Percentiles rank a stretch among this genome's conserved stretches.
Evolutionary conservation across 345 rosid genomes (phyloP).

Genomic region (Noccaea caerulescens): DNA sequence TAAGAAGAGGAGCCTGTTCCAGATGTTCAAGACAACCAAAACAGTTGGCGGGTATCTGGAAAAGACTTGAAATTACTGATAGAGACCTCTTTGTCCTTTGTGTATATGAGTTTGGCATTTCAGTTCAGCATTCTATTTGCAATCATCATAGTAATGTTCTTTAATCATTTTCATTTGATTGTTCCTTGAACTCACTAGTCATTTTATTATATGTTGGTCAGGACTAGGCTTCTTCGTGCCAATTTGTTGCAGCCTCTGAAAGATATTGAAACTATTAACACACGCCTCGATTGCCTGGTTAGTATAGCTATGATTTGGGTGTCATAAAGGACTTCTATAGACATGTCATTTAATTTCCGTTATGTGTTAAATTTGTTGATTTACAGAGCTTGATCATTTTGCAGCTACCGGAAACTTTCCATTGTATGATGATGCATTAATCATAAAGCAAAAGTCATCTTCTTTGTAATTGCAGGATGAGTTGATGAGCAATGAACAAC

Average conservation of each 20-base stretch:
- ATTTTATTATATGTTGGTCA: conserved; percentile 50
- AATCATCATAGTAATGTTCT: conserved; percentile 18
- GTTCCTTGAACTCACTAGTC: conserved; percentile 15
- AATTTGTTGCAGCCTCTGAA: conserved; percentile 95
- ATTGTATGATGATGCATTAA: conserved; percentile 27
- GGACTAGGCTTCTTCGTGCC: conserved; percentile 97
- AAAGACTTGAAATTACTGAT: conserved; percentile 19
- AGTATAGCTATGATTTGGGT: conserved; percentile 43
- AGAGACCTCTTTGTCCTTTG: conserved; percentile 14
- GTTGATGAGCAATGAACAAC: conserved; percentile 90
- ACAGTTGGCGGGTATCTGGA: conserved; percentile 83
- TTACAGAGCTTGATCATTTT: conserved; percentile 32
- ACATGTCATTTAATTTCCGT: not conserved
- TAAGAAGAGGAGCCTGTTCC: conserved; percentile 93
- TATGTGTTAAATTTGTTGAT: not conserved
- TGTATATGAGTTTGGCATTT: conserved; percentile 26
- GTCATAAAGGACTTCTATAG: conserved; percentile 29
- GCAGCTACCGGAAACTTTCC: conserved; percentile 2
- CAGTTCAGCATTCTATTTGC: not conserved
- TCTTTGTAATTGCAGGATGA: conserved; percentile 71
- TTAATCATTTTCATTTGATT: conserved; percentile 13
- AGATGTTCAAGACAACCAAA: conserved; percentile 95
- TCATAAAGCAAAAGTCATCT: conserved; percentile 24
- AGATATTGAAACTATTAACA: conserved; percentile 88
- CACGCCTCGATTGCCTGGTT: conserved; percentile 96